Evolutionary conservation across 2,329 filamentous ascomycete species (phyloP), one percentile per base, ranked within the genome.

Genomic region (Pleoardoris graminearum): DNA sequence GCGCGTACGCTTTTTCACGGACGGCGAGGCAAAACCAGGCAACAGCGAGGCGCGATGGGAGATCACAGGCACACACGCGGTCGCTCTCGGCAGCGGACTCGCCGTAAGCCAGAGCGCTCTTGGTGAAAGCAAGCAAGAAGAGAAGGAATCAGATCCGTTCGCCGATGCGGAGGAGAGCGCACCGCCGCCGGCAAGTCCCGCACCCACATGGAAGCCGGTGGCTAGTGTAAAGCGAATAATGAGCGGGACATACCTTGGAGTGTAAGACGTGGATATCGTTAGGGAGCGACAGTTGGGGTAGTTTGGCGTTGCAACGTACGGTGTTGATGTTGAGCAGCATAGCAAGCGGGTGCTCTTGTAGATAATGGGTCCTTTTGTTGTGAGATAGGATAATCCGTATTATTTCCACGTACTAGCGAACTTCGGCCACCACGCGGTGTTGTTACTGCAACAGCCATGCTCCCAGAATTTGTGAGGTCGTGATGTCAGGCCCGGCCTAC

Each of bases 21-120:
- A 92, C 29, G 84, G 84, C 21, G 80, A 84, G 46, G 85, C 89
- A 0, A 85, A 84, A 57, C 84, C 89, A 4, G 91, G 91, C 0
- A 85, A 84, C 48, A 82, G 95, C 7, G 93, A 99, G 71, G 90
- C 90, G 0, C 81, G 87, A 50, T 97, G 92, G 85, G 91, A 96
- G 69, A 77, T 88, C 19, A 64, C 54, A 21, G 81, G 77, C 2
- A 77, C 82, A 33, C 75, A 82, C 27, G 75, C 76, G 14, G 58
- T 68, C 7, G 74, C 65, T 3, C 62, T 82, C 0, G 83, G 82
- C 0, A 88, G 85, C 59, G 85, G 85, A 8, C 82, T 97, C 50
- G 86, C 84, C 4, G 73, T 80, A 7, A 78, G 73, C 49, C 64
- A 75, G 45, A 63, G 66, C 27, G 60, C 61, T 12, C 62, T 67